Base-by-base conservation (phyloP, 768 basidiomycete genomes). In the Lactarius psammicola region DNA sequence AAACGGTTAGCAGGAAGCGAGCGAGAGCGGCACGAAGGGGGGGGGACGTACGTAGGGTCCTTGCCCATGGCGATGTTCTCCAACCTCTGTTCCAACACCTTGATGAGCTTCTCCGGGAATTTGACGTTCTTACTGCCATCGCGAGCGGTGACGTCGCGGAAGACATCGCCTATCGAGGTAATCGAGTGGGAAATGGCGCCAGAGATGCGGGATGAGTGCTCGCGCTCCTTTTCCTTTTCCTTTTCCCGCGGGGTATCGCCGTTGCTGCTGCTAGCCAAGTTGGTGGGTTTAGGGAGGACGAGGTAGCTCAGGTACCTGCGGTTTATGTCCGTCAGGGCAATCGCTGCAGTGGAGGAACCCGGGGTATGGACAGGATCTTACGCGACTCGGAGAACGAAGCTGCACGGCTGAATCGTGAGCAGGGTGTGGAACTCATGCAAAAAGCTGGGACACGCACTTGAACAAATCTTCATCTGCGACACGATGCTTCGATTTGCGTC, bases 31-130 rank as follows among this genome's bases (percentile, higher is more conserved):
- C 23, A 40, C 60, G 46, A 56, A 55, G 1, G 30, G 57, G 20
- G 49, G 1, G 30, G 57, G 15, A 85, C 94, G 78, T 76, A 96
- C 94, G 83, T 86, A 40, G 90, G 76, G 74, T 97, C 94, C 78
- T 89, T 90, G 3, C 94, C 95, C 89, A 95, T 93, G 10, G 93
- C 93, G 70, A 98, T 94, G 70, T 88, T 85, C 79, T 95, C 90
- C 76, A 98, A 76, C 76, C 87, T 92, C 77, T 87, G 85, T 75
- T 97, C 95, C 68, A 99, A 78, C 9, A 92, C 89, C 77, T 95
- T 98, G 63, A 98, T 74, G 65, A 97, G 79, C 77, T 94, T 95
- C 78, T 98, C 94, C 0, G 96, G 95, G 75, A 95, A 98, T 74
- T 92, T 93, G 73, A 92, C 90, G 66, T 86, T 90, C 79, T 90